Percentiles rank a stretch among this genome's conserved stretches.
Conservation (phyloP, 2,329 filamentous ascomycete species). For the Aspergillus oerlinghausenensis region DNA sequence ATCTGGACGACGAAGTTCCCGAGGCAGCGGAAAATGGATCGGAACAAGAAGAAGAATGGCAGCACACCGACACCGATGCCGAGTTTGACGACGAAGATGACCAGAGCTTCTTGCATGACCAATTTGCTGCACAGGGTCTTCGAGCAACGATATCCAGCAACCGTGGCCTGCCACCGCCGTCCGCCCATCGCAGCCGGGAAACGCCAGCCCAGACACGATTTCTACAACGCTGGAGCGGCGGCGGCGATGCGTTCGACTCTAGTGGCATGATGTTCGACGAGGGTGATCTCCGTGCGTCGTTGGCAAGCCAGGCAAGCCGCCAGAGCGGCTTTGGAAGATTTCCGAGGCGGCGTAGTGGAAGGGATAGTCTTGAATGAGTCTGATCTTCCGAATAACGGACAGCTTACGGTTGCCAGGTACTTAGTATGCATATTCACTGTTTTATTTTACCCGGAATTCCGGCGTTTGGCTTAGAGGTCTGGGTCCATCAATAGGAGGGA, state of each 20-base stretch:
- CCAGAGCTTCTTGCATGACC: conserved; percentile 23
- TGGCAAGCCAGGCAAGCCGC: conserved; percentile 29
- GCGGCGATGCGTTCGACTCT: conserved; percentile 32
- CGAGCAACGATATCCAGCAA: conserved; percentile 33
- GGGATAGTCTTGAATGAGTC: conserved; percentile 50
- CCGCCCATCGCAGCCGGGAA: conserved; percentile 23
- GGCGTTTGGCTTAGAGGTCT: background rate
- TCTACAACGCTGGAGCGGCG: conserved; percentile 37
- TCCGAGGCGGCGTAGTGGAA: conserved; percentile 35
- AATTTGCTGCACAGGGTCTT: conserved; percentile 23
- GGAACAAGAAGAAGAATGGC: conserved; percentile 58
- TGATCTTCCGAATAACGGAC: background rate
- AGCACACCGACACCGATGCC: conserved; percentile 72
- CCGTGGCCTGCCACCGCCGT: conserved; percentile 26
- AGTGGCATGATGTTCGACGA: conserved; percentile 33
- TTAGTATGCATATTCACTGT: background rate
- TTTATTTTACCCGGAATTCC: background rate
- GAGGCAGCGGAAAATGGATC: conserved; percentile 46
- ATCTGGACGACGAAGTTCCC: conserved; percentile 68
- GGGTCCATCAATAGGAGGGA: background rate
- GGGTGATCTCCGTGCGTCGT: conserved; percentile 31
- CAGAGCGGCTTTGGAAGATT: conserved; percentile 35
- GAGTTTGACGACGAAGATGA: conserved; percentile 48
- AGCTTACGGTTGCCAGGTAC: background rate
- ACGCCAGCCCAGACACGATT: conserved; percentile 39